phyloP scores from a whole-genome alignment of 2,329 filamentous ascomycete genomes.

The Cladosporium sp. region DNA sequence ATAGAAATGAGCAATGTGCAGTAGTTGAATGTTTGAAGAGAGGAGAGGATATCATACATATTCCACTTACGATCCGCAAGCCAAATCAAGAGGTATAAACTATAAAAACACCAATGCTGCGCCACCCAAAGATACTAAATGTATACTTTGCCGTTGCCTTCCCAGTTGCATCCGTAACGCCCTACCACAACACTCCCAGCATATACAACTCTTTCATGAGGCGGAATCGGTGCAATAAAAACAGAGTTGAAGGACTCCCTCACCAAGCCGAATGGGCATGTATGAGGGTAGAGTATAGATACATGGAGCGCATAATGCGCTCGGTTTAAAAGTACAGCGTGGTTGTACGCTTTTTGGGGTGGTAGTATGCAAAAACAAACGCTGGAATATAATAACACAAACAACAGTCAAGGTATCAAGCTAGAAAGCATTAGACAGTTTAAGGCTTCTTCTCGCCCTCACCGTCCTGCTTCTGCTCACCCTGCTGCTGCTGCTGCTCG shows the following conservation, averaged over 20 bases:
- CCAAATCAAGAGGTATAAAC: neutral
- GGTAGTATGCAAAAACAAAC: slow-evolving; percentile 17
- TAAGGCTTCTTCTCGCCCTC: slow-evolving; percentile 75
- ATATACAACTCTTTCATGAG: neutral
- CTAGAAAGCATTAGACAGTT: slow-evolving; percentile 28
- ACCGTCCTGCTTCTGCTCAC: slow-evolving; percentile 41
- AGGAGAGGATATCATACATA: slow-evolving; percentile 11
- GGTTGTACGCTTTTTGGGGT: slow-evolving; percentile 10
- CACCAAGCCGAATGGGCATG: slow-evolving; percentile 11
- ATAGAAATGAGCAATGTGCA: neutral
- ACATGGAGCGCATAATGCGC: slow-evolving; percentile 16
- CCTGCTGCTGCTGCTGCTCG: slow-evolving; percentile 53
- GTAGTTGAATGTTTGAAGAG: neutral
- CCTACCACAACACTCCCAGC: neutral
- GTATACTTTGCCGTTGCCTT: neutral
- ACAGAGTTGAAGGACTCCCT: slow-evolving; percentile 8
- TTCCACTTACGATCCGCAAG: neutral
- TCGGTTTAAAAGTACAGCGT: slow-evolving; percentile 16
- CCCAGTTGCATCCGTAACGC: neutral
- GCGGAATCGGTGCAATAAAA: neutral
- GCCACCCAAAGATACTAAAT: neutral
- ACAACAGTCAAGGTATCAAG: slow-evolving; percentile 14
- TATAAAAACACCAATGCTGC: neutral
- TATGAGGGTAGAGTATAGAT: slow-evolving; percentile 17
- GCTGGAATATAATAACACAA: slow-evolving; percentile 14